Conservation (phyloP, 2,329 filamentous ascomycete species). For the Graphilbum ipis-grandicollis region DNA sequence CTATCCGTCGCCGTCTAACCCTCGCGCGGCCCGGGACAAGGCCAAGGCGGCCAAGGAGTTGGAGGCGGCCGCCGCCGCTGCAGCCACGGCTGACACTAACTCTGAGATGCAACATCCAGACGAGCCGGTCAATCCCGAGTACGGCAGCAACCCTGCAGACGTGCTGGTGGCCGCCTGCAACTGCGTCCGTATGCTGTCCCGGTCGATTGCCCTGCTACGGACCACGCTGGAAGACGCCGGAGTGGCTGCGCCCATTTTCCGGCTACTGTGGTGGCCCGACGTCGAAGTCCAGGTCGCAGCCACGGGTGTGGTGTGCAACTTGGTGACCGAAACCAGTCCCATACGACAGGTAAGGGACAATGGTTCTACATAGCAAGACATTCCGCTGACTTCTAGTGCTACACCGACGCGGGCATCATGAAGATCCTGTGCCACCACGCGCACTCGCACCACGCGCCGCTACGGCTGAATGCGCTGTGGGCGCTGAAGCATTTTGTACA, state of each 20-base stretch:
- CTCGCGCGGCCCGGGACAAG: conserved; percentile 23
- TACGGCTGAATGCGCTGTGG: conserved; percentile 80
- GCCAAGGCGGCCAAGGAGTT: conserved; percentile 16
- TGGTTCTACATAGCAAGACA: conserved; percentile 1
- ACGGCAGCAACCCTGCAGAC: conserved; percentile 55
- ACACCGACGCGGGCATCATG: conserved; percentile 58
- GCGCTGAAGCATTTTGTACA: conserved; percentile 80
- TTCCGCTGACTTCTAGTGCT: conserved; percentile 33
- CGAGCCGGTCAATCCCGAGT: conserved; percentile 24
- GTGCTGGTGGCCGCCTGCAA: conserved; percentile 79
- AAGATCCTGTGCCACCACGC: conserved; percentile 69
- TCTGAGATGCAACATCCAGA: too few species aligned
- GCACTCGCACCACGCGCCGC: conserved; percentile 58
- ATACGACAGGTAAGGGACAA: conserved; percentile 60
- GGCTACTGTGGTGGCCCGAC: conserved; percentile 56
- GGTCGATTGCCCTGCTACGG: conserved; percentile 68
- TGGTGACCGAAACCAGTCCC: conserved; percentile 77
- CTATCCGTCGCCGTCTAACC: conserved; percentile 33
- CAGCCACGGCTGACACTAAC: too few species aligned
- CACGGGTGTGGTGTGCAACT: conserved; percentile 67
- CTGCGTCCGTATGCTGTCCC: conserved; percentile 61
- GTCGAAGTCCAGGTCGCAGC: conserved; percentile 73
- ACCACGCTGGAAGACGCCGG: conserved; percentile 78
- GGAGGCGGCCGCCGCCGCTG: conserved; percentile 12
- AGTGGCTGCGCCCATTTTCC: conserved; percentile 60